Evolutionary conservation across 2,329 filamentous ascomycete genomes (phyloP).

Genomic region (Mollisia scopiformis): DNA sequence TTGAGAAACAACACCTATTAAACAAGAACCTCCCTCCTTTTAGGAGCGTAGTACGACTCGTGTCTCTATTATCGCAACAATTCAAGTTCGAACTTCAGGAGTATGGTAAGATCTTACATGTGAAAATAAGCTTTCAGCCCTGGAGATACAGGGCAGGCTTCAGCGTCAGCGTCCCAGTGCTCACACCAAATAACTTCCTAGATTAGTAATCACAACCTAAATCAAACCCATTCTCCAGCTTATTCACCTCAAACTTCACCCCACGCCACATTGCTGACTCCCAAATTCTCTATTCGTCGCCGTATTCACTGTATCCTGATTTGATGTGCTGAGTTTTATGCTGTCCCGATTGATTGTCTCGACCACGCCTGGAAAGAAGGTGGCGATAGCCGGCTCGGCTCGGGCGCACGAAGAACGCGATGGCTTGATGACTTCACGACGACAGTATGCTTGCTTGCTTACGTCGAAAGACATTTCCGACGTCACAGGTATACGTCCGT

Average conservation of each 20-base stretch:
- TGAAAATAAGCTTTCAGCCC: not conserved
- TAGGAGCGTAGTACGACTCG: no score
- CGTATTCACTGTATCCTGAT: no score
- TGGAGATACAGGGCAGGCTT: not conserved
- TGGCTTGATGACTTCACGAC: not conserved
- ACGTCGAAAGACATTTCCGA: not conserved
- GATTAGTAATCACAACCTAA: no score
- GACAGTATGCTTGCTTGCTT: not conserved
- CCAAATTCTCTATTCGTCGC: not conserved
- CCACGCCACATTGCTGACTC: not conserved
- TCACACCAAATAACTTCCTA: not conserved
- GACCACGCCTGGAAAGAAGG: not conserved
- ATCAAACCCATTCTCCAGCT: not conserved
- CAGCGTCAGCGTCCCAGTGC: not conserved
- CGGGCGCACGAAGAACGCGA: not conserved
- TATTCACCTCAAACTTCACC: not conserved
- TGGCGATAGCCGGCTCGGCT: not conserved
- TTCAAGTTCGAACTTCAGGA: no score
- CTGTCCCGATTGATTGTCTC: no score
- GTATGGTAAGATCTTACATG: no score
- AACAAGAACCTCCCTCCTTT: no score
- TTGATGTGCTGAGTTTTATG: no score
- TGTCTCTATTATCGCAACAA: no score
- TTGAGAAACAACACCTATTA: no score
- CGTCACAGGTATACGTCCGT: not conserved